A percentile compares a stretch with the other conserved stretches of the same genome.
Evolutionary conservation across 176 grass and related monocot genomes (phyloP).

Genomic region (Avena sativa): DNA sequence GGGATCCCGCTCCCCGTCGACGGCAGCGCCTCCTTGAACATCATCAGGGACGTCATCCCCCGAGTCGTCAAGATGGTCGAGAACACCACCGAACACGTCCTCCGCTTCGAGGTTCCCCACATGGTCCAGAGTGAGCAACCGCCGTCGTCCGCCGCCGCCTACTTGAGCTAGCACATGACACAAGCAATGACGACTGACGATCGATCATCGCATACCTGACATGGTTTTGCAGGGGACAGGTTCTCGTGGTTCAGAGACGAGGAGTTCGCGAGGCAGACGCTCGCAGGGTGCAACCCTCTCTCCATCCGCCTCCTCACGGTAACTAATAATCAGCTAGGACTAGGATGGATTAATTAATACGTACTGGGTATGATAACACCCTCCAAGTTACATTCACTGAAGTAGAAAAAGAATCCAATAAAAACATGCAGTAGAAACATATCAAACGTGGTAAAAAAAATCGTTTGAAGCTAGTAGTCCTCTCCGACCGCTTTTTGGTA

Average conservation of each 20-base stretch:
- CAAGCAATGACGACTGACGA: background rate
- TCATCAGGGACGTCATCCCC: constrained; percentile 50
- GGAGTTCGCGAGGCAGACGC: constrained; percentile 77
- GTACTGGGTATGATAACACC: no score
- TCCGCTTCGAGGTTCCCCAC: constrained; percentile 74
- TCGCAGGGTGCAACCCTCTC: constrained; percentile 75
- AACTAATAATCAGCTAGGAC: background rate
- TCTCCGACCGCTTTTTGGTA: background rate
- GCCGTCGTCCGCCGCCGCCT: background rate
- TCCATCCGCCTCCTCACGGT: constrained; percentile 76
- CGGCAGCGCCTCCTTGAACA: constrained; percentile 1
- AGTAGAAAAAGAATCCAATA: no score
- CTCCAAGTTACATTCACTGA: no score
- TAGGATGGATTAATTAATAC: background rate
- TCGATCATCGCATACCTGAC: background rate
- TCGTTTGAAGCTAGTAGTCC: no score
- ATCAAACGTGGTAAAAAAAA: no score
- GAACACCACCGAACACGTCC: constrained; percentile 60
- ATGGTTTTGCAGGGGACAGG: constrained; percentile 63
- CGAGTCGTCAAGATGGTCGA: constrained; percentile 58
- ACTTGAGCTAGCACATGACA: background rate
- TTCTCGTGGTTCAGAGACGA: constrained; percentile 85
- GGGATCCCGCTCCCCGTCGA: constrained; percentile 59
- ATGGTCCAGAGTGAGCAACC: constrained; percentile 66
- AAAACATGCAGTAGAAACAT: no score